These are phyloP conservation scores for Chlamydomonas eustigma DNA, from an alignment of 139 green algal genomes.

Conservation along the genomic window DNA sequence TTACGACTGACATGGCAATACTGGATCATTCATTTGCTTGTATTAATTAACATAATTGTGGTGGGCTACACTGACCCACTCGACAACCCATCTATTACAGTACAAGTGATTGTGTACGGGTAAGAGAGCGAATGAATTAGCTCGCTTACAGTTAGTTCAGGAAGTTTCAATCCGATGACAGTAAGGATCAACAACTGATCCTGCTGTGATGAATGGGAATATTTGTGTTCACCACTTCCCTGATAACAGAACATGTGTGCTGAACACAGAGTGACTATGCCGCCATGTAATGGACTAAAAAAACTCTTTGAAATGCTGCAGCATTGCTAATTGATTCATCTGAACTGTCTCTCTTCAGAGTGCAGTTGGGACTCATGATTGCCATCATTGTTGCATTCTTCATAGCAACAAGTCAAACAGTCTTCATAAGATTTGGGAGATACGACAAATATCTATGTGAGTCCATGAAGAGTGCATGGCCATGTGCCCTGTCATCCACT, in stretches of 20 bases:
- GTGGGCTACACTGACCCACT: conserved; percentile 11
- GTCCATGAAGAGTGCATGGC: not conserved
- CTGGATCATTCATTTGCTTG: not conserved
- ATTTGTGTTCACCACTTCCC: no score
- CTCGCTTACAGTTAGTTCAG: no score
- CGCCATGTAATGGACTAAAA: no score
- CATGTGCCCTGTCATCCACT: no score
- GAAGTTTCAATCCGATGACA: no score
- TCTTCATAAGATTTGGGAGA: conserved; percentile 14
- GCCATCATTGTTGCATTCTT: conserved; percentile 12
- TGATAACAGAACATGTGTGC: no score
- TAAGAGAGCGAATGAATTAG: not conserved
- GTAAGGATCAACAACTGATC: no score
- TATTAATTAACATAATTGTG: not conserved
- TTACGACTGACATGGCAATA: conserved; percentile 2
- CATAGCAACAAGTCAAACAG: not conserved
- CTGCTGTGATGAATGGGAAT: no score
- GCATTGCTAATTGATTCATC: no score
- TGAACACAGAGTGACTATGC: no score
- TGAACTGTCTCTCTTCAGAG: not conserved
- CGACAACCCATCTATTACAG: not conserved
- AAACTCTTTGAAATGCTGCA: no score
- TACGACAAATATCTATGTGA: conserved; percentile 11
- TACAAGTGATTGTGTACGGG: not conserved
- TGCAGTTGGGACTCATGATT: not conserved